Conservation (phyloP, 164 flowering plant genomes). For the Annona cherimola region DNA sequence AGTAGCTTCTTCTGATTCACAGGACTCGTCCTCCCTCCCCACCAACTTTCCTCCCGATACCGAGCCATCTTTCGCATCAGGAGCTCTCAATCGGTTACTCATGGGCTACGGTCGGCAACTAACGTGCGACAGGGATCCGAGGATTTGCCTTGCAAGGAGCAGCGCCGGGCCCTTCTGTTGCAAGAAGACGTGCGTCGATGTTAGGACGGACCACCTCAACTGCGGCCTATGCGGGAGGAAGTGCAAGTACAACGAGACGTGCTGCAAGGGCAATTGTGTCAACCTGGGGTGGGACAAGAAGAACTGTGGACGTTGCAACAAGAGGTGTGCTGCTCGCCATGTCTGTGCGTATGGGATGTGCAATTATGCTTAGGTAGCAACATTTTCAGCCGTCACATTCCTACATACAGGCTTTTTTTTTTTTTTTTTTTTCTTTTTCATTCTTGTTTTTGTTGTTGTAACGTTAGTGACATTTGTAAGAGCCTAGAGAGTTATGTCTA, state of each 20-base stretch:
- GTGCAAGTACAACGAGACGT: conserved; percentile 23
- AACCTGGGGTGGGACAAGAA: conserved; percentile 16
- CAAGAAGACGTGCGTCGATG: conserved; percentile 22
- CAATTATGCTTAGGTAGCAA: conserved; percentile 17
- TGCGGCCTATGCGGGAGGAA: conserved; percentile 32
- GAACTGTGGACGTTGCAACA: conserved; percentile 29
- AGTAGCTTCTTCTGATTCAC: not conserved
- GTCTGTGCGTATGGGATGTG: conserved; percentile 27
- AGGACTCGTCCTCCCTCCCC: not conserved
- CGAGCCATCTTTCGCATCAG: not conserved
- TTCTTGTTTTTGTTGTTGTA: no score
- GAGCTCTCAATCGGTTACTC: conserved; percentile 6
- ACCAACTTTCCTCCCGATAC: not conserved
- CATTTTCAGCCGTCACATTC: not conserved
- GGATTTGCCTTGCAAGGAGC: conserved; percentile 16
- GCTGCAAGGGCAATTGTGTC: conserved; percentile 30
- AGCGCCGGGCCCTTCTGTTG: conserved; percentile 28
- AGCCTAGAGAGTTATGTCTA: no score
- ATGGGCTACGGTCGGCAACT: not conserved
- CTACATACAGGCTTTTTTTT: no score
- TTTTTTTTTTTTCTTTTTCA: no score
- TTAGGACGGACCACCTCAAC: conserved; percentile 16
- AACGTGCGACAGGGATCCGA: conserved; percentile 17
- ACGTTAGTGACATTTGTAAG: no score
- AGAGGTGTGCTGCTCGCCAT: conserved; percentile 19